These are phyloP conservation scores for Pyracantha coccinea DNA, from an alignment of 331 rosid genomes.

Conservation along the genomic window DNA sequence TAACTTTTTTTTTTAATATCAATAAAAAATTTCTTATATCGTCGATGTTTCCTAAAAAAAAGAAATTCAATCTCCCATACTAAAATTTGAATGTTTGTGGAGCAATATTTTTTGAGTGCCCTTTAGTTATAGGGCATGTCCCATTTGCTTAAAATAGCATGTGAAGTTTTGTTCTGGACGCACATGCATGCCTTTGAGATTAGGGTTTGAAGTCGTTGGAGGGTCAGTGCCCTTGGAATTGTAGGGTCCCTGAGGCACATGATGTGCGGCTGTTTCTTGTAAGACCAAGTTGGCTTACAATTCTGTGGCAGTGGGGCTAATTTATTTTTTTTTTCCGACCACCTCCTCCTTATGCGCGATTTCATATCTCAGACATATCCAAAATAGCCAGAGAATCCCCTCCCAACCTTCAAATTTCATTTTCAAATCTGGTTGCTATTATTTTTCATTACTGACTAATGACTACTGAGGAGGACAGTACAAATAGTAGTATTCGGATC, in stretches of 20 bases:
- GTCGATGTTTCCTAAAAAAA: no score
- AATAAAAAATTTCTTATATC: no score
- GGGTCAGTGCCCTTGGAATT: conserved; percentile 31
- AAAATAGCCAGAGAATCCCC: not conserved
- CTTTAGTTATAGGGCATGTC: not conserved
- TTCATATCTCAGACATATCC: conserved; percentile 12
- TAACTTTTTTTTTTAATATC: no score
- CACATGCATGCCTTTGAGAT: conserved; percentile 23
- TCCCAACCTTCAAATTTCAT: not conserved
- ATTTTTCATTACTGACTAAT: not conserved
- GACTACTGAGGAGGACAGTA: not conserved
- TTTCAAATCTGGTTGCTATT: not conserved
- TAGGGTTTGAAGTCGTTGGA: not conserved
- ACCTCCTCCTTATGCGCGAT: conserved; percentile 5
- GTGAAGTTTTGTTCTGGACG: not conserved
- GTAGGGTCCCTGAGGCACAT: conserved; percentile 35
- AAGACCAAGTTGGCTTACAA: conserved; percentile 5
- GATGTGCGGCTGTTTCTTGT: conserved; percentile 16
- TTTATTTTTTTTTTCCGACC: not conserved
- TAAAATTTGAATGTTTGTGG: not conserved
- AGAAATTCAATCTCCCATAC: no score
- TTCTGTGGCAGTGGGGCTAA: conserved; percentile 8
- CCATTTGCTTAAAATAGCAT: conserved; percentile 5
- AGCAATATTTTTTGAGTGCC: not conserved
- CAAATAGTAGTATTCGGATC: not conserved